Percentiles rank a stretch among this genome's conserved stretches.
Conservation (phyloP, 2,329 filamentous ascomycete species). For the Alternaria sp. region DNA sequence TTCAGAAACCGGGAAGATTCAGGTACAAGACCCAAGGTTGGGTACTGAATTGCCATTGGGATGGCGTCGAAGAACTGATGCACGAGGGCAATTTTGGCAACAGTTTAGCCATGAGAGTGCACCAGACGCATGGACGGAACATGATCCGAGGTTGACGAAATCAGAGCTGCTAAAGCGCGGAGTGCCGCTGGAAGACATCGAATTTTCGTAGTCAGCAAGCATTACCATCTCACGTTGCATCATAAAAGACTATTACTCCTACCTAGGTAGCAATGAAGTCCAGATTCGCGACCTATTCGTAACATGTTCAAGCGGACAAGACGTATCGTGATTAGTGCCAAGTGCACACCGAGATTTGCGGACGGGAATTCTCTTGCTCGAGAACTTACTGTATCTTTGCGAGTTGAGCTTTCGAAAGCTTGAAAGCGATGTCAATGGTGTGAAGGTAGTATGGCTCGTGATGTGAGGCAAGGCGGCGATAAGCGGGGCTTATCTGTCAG, state of each 20-base stretch:
- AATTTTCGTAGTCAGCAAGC: neutral
- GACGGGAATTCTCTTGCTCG: neutral
- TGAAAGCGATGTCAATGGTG: neutral
- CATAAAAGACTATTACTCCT: too few species aligned
- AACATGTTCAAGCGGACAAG: neutral
- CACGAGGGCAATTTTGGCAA: too few species aligned
- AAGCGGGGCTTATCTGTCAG: slow-evolving; percentile 1
- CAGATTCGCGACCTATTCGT: neutral
- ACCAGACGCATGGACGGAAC: neutral
- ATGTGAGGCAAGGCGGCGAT: neutral
- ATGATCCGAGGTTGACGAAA: neutral
- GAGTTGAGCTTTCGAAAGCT: neutral
- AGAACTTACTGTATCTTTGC: too few species aligned
- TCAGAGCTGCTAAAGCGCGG: neutral
- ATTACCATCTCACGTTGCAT: too few species aligned
- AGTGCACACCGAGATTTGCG: neutral
- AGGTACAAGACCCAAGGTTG: neutral
- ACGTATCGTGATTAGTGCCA: neutral
- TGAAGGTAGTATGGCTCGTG: neutral
- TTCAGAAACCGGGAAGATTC: neutral
- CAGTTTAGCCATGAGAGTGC: neutral
- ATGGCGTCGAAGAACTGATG: neutral
- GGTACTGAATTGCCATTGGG: neutral
- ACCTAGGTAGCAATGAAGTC: neutral
- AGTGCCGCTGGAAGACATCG: neutral